Conservation (phyloP, 2,329 filamentous ascomycete species). For the Aspergillus pseudotamarii region DNA sequence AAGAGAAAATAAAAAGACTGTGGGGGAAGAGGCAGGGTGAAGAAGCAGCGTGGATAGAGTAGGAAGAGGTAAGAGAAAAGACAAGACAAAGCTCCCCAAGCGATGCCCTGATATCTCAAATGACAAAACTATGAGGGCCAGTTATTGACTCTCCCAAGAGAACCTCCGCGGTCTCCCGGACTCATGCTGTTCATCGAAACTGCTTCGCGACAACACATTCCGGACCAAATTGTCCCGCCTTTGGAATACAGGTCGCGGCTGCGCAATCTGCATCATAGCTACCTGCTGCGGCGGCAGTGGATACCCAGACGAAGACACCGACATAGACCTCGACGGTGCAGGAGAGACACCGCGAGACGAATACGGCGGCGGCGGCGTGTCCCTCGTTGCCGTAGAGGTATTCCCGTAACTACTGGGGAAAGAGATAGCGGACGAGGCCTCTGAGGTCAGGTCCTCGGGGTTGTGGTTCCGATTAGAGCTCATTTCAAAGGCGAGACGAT, state of each 20-base stretch:
- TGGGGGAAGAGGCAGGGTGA: not conserved
- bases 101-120: not conserved
- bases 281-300: constrained; percentile 16
- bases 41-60: too few species aligned
- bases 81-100: not conserved
- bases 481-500: constrained; percentile 27
- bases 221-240: constrained; percentile 13
- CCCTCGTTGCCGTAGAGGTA: constrained; percentile 47
- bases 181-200: constrained; percentile 6
- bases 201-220: constrained; percentile 3
- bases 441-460: constrained; percentile 36
- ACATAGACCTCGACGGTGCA: constrained; percentile 36
- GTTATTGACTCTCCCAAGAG: constrained; percentile 33
- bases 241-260: constrained; percentile 29
- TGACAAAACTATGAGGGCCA: not conserved
- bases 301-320: constrained; percentile 28
- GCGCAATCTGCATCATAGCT: constrained; percentile 33
- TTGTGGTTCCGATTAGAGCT: constrained; percentile 1
- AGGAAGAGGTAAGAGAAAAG: not conserved
- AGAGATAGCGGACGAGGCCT: constrained; percentile 45
- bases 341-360: constrained; percentile 34
- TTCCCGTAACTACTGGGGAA: constrained; percentile 49
- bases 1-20: not conserved
- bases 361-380: constrained; percentile 47
- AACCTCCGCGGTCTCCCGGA: constrained; percentile 12